These are phyloP conservation scores for Cornus controversa DNA, from an alignment of 148 eudicot species.

Conservation along the genomic window DNA sequence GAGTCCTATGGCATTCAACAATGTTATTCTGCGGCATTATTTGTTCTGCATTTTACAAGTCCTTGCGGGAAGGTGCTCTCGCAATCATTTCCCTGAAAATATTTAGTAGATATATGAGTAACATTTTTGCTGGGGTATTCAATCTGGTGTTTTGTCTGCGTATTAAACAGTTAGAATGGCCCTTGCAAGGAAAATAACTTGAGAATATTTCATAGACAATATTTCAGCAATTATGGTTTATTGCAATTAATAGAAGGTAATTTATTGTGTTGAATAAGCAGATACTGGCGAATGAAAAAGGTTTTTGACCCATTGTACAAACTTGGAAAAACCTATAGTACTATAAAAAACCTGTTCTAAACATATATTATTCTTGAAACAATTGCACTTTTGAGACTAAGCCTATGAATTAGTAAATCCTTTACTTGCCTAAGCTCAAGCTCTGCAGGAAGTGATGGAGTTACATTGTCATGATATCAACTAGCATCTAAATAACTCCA, in stretches of 20 bases:
- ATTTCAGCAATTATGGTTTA: neutral
- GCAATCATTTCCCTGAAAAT: neutral
- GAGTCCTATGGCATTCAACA: slow-evolving; percentile 71
- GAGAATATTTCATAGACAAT: neutral
- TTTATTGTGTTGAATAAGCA: neutral
- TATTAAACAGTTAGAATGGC: neutral
- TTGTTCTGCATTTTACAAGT: slow-evolving; percentile 92
- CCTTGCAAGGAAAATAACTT: neutral
- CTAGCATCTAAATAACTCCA: neutral
- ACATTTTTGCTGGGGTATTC: no score
- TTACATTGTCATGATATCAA: neutral
- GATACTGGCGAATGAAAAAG: no score
- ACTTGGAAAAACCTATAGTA: no score
- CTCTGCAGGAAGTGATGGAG: neutral
- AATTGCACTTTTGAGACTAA: neutral
- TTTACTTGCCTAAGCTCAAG: neutral
- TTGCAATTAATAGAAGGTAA: neutral
- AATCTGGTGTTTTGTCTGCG: neutral
- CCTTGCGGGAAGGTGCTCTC: slow-evolving; percentile 75
- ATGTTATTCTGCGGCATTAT: slow-evolving; percentile 81
- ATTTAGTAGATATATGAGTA: neutral
- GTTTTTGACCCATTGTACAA: no score
- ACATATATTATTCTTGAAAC: neutral
- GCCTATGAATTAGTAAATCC: neutral
- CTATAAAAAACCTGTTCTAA: neutral